phyloP scores from a whole-genome alignment of 345 rosid species.

The Microthlaspi erraticum region DNA sequence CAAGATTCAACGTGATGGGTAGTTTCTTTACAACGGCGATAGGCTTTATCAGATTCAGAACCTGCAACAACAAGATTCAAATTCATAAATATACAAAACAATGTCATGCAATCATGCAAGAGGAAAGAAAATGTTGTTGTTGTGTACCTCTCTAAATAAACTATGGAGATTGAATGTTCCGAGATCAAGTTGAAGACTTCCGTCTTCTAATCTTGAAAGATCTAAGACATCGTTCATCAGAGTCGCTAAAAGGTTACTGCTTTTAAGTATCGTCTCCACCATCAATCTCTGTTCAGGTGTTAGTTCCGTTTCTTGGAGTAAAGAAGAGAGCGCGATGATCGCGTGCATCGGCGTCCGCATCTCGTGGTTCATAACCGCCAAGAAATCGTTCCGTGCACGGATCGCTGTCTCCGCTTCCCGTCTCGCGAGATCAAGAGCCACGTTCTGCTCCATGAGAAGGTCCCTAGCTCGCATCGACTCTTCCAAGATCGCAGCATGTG shows the following conservation, averaged over 20 bases:
- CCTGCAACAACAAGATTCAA: slow-evolving; percentile 57
- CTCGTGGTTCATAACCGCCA: slow-evolving; percentile 99
- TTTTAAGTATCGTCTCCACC: slow-evolving; percentile 95
- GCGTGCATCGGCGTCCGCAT: slow-evolving; percentile 99
- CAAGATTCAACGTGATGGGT: slow-evolving; percentile 65
- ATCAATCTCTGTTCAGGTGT: slow-evolving; percentile 94
- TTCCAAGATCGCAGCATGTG: slow-evolving; percentile 97
- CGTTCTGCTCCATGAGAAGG: slow-evolving; percentile 95
- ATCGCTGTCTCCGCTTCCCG: slow-evolving; percentile 97
- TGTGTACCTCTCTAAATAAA: slow-evolving; percentile 76
- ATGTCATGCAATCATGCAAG: not conserved
- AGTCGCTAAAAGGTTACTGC: slow-evolving; percentile 89
- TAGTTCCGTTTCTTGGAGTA: slow-evolving; percentile 94
- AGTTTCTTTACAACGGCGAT: slow-evolving; percentile 87
- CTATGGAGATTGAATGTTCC: slow-evolving; percentile 72
- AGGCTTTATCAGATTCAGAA: slow-evolving; percentile 86
- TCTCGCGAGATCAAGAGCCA: slow-evolving; percentile 91
- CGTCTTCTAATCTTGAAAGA: slow-evolving; percentile 98
- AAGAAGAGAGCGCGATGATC: slow-evolving; percentile 92
- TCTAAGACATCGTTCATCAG: slow-evolving; percentile 94
- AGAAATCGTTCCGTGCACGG: slow-evolving; percentile 93
- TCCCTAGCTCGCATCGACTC: slow-evolving; percentile 99
- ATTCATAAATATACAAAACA: slow-evolving; percentile 10
- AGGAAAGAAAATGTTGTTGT: not conserved
- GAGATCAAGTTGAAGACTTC: slow-evolving; percentile 89